Percentiles rank a stretch among this genome's conserved stretches.
phyloP scores from a whole-genome alignment of 208 protist genomes.

The Naegleria fowleri region DNA sequence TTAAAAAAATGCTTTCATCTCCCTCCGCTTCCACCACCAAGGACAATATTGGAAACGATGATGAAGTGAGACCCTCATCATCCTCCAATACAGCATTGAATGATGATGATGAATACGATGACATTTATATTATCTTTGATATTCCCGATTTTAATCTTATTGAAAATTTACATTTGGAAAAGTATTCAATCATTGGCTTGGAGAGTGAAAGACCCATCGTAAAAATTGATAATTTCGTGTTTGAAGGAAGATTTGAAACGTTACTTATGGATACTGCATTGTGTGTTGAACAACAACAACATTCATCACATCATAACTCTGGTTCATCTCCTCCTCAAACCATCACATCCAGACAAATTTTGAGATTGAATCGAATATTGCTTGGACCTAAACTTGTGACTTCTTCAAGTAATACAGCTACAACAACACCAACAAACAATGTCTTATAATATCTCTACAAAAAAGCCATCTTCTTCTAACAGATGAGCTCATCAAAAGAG shows the following conservation, averaged over 20 bases:
- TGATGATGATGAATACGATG: background rate
- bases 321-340: background rate
- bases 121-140: background rate
- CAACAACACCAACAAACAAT: no score
- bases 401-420: no score
- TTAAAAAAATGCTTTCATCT: no score
- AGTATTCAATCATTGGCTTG: background rate
- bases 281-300: background rate
- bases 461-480: no score
- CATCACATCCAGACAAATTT: background rate
- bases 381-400: background rate
- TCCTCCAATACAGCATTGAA: no score
- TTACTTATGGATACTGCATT: background rate
- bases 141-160: background rate
- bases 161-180: background rate
- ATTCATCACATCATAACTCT: background rate
- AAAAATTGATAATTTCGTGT: background rate
- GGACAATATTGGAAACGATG: no score
- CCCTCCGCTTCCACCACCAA: no score
- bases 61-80: no score
- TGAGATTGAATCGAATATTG: background rate
- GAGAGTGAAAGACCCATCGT: background rate
- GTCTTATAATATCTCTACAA: no score
- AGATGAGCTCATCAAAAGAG: no score
- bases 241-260: conserved; percentile 1